Percentiles rank a stretch among this genome's conserved stretches.
phyloP scores from a whole-genome alignment of 75 land plant species.

The Cunninghamia lanceolata region DNA sequence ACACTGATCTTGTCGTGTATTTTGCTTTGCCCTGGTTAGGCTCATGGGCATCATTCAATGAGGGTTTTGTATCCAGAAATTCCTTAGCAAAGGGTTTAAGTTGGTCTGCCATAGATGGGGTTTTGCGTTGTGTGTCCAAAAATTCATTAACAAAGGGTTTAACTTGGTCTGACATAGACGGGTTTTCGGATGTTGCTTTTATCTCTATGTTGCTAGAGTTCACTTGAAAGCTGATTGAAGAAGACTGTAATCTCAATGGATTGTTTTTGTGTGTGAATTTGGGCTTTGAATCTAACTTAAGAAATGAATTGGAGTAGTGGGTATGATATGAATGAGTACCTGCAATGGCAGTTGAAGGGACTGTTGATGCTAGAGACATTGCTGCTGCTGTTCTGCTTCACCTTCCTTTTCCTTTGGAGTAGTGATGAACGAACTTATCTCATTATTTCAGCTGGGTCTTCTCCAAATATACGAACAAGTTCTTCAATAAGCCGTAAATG shows the following conservation, averaged over 20 bases:
- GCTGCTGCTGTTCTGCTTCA: not conserved
- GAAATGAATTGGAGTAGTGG: not conserved
- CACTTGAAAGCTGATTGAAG: not conserved
- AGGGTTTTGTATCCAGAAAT: slow-evolving; percentile 19
- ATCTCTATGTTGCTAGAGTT: not conserved
- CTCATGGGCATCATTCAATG: not conserved
- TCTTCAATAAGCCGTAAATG: not conserved
- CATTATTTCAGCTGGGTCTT: not conserved
- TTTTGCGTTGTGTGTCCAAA: slow-evolving; percentile 14
- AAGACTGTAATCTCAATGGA: not conserved
- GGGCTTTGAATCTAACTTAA: not conserved
- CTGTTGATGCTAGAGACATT: slow-evolving; percentile 11
- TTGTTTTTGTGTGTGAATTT: not conserved
- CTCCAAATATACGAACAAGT: not conserved
- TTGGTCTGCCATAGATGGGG: slow-evolving; percentile 37
- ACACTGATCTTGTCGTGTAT: slow-evolving; percentile 41
- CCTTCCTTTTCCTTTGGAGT: not conserved
- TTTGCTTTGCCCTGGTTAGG: slow-evolving; percentile 11
- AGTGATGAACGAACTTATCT: not conserved
- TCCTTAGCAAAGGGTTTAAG: slow-evolving; percentile 46
- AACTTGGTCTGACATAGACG: slow-evolving; percentile 42
- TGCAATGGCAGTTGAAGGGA: slow-evolving; percentile 10
- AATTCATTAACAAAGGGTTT: slow-evolving; percentile 36
- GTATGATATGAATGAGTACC: slow-evolving; percentile 10
- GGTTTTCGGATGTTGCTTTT: not conserved